Evolutionary conservation across 441 rosid species (phyloP).

Genomic region (Brassica balearica): DNA sequence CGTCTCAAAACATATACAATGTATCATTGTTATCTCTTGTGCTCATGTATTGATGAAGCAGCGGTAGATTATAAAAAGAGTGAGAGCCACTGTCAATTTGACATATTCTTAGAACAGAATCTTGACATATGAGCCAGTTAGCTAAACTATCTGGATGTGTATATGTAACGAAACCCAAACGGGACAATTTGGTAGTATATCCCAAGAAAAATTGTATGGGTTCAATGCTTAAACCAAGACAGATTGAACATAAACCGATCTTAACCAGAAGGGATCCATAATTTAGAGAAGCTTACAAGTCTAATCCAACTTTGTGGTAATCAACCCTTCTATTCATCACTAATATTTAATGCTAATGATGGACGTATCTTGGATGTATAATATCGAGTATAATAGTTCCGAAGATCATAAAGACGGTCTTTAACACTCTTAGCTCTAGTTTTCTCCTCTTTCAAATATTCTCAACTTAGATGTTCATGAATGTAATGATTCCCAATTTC

Average conservation of each 20-base stretch:
- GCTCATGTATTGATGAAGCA: neutral
- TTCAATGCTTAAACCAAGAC: neutral
- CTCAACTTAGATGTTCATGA: conserved; percentile 2
- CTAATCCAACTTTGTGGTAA: conserved; percentile 1
- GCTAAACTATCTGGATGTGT: neutral
- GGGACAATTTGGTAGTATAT: neutral
- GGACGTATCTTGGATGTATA: neutral
- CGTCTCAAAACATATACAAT: neutral
- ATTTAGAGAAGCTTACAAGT: neutral
- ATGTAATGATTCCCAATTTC: neutral
- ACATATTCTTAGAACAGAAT: neutral
- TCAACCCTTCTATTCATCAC: neutral
- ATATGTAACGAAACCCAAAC: neutral
- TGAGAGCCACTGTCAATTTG: neutral
- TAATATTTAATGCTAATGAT: neutral
- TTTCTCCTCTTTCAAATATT: neutral
- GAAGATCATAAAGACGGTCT: neutral
- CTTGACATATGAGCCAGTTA: neutral
- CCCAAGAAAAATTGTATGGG: neutral
- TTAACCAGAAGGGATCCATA: neutral
- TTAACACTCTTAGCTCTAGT: neutral
- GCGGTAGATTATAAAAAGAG: neutral
- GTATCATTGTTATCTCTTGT: neutral
- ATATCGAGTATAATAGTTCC: conserved; percentile 10
- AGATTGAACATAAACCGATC: neutral